These are phyloP conservation scores for Brassica cretica DNA, from an alignment of 345 rosid genomes.

Conservation along the genomic window DNA sequence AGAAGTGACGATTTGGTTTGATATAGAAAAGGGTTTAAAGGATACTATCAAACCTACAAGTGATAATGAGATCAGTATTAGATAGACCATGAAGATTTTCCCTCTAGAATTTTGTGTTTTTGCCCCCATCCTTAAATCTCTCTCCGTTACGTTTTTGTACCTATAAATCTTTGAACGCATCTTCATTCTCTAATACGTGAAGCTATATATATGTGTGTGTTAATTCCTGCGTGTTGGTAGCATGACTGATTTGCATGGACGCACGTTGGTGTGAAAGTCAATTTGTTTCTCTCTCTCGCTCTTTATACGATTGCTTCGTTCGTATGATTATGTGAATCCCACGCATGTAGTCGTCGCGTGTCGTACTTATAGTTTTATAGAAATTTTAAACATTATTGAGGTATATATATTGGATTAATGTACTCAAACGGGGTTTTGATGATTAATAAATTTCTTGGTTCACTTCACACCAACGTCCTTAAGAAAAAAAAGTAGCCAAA, in stretches of 20 bases:
- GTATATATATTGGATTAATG: not conserved
- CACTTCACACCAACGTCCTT: not conserved
- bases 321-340: not conserved
- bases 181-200: constrained; percentile 9
- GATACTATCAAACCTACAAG: constrained; percentile 39
- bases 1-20: constrained; percentile 12
- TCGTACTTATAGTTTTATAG: not conserved
- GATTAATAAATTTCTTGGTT: not conserved
- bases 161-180: constrained; percentile 1
- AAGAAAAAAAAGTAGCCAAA: not conserved
- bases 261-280: constrained; percentile 45
- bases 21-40: constrained; percentile 26
- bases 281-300: not conserved
- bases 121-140: constrained; percentile 40
- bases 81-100: constrained; percentile 43
- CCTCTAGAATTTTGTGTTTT: constrained; percentile 39
- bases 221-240: not conserved
- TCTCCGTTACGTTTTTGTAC: not conserved
- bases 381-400: not conserved
- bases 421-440: not conserved
- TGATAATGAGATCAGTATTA: constrained; percentile 48
- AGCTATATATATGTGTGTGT: not conserved
- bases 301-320: not conserved
- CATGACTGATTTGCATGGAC: constrained; percentile 41
- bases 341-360: not conserved